Conservation (phyloP, 345 rosid genomes). For the Arabidopsis arenosa region DNA sequence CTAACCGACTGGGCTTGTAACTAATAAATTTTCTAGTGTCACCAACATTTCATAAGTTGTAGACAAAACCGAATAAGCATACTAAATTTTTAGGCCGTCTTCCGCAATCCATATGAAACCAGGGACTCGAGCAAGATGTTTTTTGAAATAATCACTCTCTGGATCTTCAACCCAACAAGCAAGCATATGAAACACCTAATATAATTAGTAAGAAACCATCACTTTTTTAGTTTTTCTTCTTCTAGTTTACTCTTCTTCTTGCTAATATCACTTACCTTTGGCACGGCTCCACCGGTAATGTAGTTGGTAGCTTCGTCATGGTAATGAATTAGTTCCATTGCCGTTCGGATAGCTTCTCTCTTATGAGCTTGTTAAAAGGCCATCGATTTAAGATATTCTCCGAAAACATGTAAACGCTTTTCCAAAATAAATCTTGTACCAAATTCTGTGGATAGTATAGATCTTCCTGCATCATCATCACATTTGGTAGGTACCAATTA, state of each 20-base stretch:
- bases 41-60: no score
- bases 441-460: constrained; percentile 47
- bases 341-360: constrained; percentile 44
- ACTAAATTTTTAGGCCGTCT: constrained; percentile 61
- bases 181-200: constrained; percentile 53
- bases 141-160: constrained; percentile 47
- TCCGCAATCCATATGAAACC: constrained; percentile 55
- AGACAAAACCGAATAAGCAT: no score
- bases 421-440: constrained; percentile 50
- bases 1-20: no score
- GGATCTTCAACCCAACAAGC: constrained; percentile 75
- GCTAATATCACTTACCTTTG: constrained; percentile 40
- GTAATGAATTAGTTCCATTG: constrained; percentile 52
- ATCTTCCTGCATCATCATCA: constrained; percentile 47
- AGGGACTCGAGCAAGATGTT: constrained; percentile 51
- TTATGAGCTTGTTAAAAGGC: constrained; percentile 48
- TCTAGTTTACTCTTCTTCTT: neutral
- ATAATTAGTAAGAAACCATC: neutral
- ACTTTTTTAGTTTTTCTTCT: neutral
- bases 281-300: constrained; percentile 48
- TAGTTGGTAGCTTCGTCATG: constrained; percentile 51
- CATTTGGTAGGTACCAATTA: neutral
- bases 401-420: constrained; percentile 32
- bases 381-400: constrained; percentile 48
- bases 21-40: no score